phyloP scores from a whole-genome alignment of 768 basidiomycete species.

The Boletus pseudo-olivaceus region DNA sequence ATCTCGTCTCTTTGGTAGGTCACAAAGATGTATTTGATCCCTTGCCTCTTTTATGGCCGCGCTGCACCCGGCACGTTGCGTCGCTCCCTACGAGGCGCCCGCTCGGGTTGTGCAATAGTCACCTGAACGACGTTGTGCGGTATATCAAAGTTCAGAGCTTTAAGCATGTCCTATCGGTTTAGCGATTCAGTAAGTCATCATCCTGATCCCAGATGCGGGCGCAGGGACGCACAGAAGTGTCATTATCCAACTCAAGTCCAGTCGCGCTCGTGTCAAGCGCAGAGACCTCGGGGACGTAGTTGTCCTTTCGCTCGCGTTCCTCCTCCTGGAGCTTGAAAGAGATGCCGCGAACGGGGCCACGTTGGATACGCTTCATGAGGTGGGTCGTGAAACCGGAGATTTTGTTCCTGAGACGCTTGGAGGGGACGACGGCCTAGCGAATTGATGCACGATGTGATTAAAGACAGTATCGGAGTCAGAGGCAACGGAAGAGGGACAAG shows the following conservation, averaged over 20 bases:
- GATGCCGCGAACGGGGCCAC: slow-evolving; percentile 97
- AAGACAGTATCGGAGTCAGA: background rate
- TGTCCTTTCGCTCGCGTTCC: slow-evolving; percentile 98
- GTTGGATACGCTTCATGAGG: slow-evolving; percentile 99
- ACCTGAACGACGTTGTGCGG: slow-evolving; percentile 66
- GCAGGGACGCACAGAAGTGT: slow-evolving; percentile 75
- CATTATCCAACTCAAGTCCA: slow-evolving; percentile 84
- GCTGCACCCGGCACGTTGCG: slow-evolving; percentile 81
- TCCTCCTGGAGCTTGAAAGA: slow-evolving; percentile 99
- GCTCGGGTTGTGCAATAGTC: slow-evolving; percentile 63
- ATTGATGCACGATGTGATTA: background rate
- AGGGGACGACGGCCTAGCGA: slow-evolving; percentile 82
- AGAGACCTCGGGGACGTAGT: slow-evolving; percentile 98
- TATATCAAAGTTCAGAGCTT: slow-evolving; percentile 93
- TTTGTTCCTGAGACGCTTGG: slow-evolving; percentile 99
- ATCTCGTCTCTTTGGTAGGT: background rate
- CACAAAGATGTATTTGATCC: background rate
- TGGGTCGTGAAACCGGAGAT: slow-evolving; percentile 99
- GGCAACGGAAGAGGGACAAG: no score
- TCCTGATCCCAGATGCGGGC: background rate
- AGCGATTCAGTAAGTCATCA: background rate
- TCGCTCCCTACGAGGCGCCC: slow-evolving; percentile 69
- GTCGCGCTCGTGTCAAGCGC: slow-evolving; percentile 78
- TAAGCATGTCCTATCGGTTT: slow-evolving; percentile 70
- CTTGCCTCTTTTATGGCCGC: slow-evolving; percentile 32